Evolutionary conservation across 345 rosid species (phyloP), one percentile per base, ranked within the genome.

Genomic region (Syzygium jambos): DNA sequence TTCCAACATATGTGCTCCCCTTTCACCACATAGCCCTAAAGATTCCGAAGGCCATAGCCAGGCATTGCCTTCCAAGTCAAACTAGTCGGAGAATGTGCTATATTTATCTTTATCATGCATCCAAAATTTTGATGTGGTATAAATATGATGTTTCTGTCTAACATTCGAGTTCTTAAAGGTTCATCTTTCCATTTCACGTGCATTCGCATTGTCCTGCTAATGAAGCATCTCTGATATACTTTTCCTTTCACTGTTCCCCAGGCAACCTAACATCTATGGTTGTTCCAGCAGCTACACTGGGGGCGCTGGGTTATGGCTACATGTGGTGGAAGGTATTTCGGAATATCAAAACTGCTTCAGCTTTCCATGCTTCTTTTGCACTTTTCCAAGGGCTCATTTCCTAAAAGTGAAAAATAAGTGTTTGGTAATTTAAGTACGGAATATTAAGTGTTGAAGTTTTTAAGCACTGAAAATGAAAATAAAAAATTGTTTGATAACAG

Each of bases 291-390:
- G 98, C 98, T 49, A 89, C 98, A 29, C 25, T 95, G 89, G 99
- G 99, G 87, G 98, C 95, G 38, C 84, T 98, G 92, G 98, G 99
- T 73, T 98, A 98, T 93, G 99, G 98, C 86, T 98, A 98, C 88
- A 95, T 96, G 99, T 96, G 99, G 98, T 98, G 95, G 97, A 98
- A 98, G 98, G 99, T 98, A 91, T 90, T 52, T 80, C 53, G 46
- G 85, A 85, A 29, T 85, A 82, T 41, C 63, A 52, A 21, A 52
- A 41, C 6, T 51, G 21, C 52, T 51, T 78, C 27, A 68, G 49
- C 34, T 77, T 86, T 80, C 49, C 78, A 38, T 56, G 13, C 61
- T 51, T 87, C 23, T 0, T 77, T 85, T 86, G 27, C 53, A 63
- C 21, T 30, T 54, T 27, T 85, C 11, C 86, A 5, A n/a, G 22